Evolutionary conservation across 306 rosid species (phyloP).

Genomic region (Begonia peltatifolia): DNA sequence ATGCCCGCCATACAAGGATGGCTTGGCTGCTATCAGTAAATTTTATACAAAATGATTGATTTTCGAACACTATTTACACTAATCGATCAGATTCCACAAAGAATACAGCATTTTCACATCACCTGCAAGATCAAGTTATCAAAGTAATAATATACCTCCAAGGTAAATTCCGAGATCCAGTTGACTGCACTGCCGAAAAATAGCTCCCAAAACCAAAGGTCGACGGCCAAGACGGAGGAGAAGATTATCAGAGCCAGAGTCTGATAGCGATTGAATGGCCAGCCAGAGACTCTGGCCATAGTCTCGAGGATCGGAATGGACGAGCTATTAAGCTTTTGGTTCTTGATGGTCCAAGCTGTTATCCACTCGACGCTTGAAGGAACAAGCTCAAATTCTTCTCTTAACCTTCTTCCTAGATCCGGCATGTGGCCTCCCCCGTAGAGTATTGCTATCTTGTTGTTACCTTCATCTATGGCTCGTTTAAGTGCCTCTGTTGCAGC

Average conservation of each 20-base stretch:
- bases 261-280: slow-evolving; percentile 97
- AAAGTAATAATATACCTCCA: slow-evolving; percentile 29
- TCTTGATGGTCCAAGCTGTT: slow-evolving; percentile 78
- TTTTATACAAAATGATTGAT: too few relatives aligned
- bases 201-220: slow-evolving; percentile 95
- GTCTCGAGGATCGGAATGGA: slow-evolving; percentile 78
- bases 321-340: slow-evolving; percentile 28
- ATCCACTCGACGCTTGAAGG: slow-evolving; percentile 69
- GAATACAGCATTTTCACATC: slow-evolving; percentile 19
- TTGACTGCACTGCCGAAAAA: slow-evolving; percentile 55
- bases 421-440: slow-evolving; percentile 99
- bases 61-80: too few relatives aligned
- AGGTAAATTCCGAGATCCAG: slow-evolving; percentile 40
- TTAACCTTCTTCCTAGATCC: slow-evolving; percentile 70
- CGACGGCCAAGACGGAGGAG: slow-evolving; percentile 74
- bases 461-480: slow-evolving; percentile 49
- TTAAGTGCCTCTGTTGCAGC: slow-evolving; percentile 52
- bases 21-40: too few relatives aligned
- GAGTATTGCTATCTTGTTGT: slow-evolving; percentile 76
- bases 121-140: slow-evolving; percentile 31
- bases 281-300: slow-evolving; percentile 65
- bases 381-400: slow-evolving; percentile 65
- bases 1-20: too few relatives aligned
- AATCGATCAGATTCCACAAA: too few relatives aligned
- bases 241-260: slow-evolving; percentile 88